Conservation (phyloP, 2,329 filamentous ascomycete genomes). For the Lecanicillium sp. region DNA sequence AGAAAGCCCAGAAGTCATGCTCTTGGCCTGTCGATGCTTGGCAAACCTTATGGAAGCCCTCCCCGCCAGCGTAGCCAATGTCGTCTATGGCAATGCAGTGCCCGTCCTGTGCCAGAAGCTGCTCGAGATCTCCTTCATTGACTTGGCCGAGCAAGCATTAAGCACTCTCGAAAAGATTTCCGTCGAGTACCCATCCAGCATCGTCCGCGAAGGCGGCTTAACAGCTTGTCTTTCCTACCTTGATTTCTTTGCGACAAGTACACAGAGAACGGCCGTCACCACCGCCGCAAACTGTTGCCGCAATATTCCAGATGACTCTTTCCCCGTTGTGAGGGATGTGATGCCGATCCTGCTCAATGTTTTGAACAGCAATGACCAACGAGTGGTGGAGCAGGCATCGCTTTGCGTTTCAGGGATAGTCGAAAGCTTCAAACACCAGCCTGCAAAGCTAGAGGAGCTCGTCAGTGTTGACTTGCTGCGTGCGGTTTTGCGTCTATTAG, state of each 20-base stretch:
- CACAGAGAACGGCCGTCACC: slow-evolving; percentile 91
- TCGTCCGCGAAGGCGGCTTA: slow-evolving; percentile 90
- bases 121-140: slow-evolving; percentile 93
- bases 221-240: slow-evolving; percentile 94
- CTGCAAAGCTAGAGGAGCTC: slow-evolving; percentile 83
- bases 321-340: slow-evolving; percentile 82
- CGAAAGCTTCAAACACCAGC: slow-evolving; percentile 89
- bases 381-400: slow-evolving; percentile 93
- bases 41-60: slow-evolving; percentile 97
- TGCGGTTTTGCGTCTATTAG: slow-evolving; percentile 75
- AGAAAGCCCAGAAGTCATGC: slow-evolving; percentile 94
- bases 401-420: slow-evolving; percentile 93
- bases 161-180: slow-evolving; percentile 98
- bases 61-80: slow-evolving; percentile 84
- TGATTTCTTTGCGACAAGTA: slow-evolving; percentile 96
- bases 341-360: slow-evolving; percentile 95
- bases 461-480: slow-evolving; percentile 81
- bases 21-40: slow-evolving; percentile 88
- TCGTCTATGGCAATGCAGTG: slow-evolving; percentile 95
- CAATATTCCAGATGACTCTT: slow-evolving; percentile 91
- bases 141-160: slow-evolving; percentile 91
- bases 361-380: slow-evolving; percentile 84
- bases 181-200: slow-evolving; percentile 87
- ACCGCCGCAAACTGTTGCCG: slow-evolving; percentile 97
- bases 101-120: slow-evolving; percentile 92